Percentiles rank a stretch among this genome's conserved stretches.
Conservation (phyloP, 1,139 yeast genomes). For the Kluyveromyces sp. region DNA sequence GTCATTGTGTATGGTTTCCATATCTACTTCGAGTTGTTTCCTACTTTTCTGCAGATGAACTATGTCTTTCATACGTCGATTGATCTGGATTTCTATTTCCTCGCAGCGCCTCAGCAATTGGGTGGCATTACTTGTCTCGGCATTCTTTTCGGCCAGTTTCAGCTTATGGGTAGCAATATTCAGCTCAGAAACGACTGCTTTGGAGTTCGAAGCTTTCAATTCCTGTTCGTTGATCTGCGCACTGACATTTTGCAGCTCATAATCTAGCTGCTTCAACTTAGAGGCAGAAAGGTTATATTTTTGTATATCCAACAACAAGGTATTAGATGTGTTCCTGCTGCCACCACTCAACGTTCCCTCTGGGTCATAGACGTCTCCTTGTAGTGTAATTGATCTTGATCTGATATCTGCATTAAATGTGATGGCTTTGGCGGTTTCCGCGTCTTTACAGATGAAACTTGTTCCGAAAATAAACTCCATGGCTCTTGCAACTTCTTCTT, state of each 20-base stretch:
- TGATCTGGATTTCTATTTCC: conserved; percentile 45
- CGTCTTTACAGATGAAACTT: conserved; percentile 78
- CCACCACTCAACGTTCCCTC: conserved; percentile 96
- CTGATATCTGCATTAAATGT: conserved; percentile 80
- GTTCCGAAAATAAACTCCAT: conserved; percentile 91
- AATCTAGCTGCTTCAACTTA: conserved; percentile 39
- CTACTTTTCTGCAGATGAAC: conserved; percentile 32
- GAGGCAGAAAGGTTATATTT: conserved; percentile 50
- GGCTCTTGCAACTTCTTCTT: conserved; percentile 63
- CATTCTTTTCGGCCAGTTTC: conserved; percentile 50
- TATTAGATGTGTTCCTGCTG: conserved; percentile 54
- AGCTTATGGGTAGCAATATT: conserved; percentile 65
- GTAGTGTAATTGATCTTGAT: conserved; percentile 81
- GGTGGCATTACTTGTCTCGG: conserved; percentile 52
- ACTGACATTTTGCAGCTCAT: conserved; percentile 38
- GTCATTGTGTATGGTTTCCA: conserved; percentile 61
- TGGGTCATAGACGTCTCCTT: conserved; percentile 94
- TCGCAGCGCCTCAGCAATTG: conserved; percentile 45
- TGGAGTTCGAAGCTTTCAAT: conserved; percentile 45
- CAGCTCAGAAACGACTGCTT: conserved; percentile 55
- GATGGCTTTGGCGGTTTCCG: conserved; percentile 78
- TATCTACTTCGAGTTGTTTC: conserved; percentile 36
- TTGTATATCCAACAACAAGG: conserved; percentile 61
- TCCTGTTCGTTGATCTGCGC: conserved; percentile 42
- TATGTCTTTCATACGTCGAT: conserved; percentile 38